These are phyloP conservation scores for Botrytis byssoidea DNA, from an alignment of 2,329 filamentous ascomycete genomes.

Conservation along the genomic window DNA sequence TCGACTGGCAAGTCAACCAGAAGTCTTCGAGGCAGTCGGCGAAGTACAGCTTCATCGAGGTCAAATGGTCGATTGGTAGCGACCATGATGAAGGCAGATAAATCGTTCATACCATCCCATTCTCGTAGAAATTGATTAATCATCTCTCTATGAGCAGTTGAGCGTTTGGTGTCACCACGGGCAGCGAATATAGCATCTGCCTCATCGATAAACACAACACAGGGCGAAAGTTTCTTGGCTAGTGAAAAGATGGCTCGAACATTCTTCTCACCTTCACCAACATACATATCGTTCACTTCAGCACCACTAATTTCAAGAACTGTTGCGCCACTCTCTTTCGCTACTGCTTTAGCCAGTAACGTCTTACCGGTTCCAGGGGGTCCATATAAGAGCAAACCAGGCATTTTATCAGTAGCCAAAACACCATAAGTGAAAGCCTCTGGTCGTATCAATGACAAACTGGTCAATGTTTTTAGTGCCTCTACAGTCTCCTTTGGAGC, in stretches of 20 bases:
- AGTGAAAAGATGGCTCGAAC: constrained; percentile 88
- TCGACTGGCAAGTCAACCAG: constrained; percentile 71
- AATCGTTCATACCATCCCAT: constrained; percentile 86
- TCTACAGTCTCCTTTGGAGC: constrained; percentile 80
- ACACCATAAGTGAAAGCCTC: constrained; percentile 98
- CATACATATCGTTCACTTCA: constrained; percentile 93
- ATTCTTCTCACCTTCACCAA: constrained; percentile 95
- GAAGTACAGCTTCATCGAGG: constrained; percentile 81
- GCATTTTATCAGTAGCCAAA: constrained; percentile 84
- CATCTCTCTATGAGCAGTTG: constrained; percentile 67
- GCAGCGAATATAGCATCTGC: constrained; percentile 89
- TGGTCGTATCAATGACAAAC: constrained; percentile 79
- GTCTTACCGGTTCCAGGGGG: constrained; percentile 80
- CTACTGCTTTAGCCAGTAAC: constrained; percentile 65
- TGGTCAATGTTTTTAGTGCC: constrained; percentile 83
- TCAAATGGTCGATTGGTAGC: constrained; percentile 95
- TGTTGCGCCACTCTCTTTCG: constrained; percentile 65
- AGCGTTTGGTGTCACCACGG: constrained; percentile 48
- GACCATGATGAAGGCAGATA: constrained; percentile 94
- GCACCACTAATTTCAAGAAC: constrained; percentile 88
- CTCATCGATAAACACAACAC: constrained; percentile 96
- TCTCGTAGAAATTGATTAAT: constrained; percentile 97
- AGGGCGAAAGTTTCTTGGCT: constrained; percentile 86
- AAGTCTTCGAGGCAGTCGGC: constrained; percentile 70
- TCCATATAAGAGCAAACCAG: constrained; percentile 83